phyloP scores from a whole-genome alignment of 2,329 filamentous ascomycete genomes.

The Cladobotryum protrusum region DNA sequence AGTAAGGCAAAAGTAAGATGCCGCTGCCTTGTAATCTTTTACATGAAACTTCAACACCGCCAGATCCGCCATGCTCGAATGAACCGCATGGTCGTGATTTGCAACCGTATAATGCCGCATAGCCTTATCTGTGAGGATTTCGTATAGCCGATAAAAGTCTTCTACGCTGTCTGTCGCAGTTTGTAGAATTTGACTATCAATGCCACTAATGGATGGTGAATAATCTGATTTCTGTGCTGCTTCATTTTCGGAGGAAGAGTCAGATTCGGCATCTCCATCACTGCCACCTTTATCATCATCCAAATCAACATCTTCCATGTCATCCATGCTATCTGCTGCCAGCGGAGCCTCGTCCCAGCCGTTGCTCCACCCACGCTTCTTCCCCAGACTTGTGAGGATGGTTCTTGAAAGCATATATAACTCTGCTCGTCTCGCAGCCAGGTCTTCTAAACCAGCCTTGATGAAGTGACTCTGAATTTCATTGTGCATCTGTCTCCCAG shows the following conservation, averaged over 20 bases:
- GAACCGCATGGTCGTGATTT: conserved; percentile 68
- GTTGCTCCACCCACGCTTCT: conserved; percentile 65
- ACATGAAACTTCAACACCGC: conserved; percentile 76
- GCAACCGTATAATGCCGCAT: conserved; percentile 78
- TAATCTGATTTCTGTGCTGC: conserved; percentile 7
- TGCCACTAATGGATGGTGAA: conserved; percentile 26
- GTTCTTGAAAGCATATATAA: conserved; percentile 74
- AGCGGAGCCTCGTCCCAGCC: conserved; percentile 62
- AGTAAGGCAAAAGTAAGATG: conserved; percentile 70
- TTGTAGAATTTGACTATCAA: conserved; percentile 46
- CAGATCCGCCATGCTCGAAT: conserved; percentile 75
- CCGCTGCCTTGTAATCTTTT: conserved; percentile 66
- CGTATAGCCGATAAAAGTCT: conserved; percentile 61
- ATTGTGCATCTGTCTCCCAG: conserved; percentile 33
- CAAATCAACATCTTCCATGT: conserved; percentile 54
- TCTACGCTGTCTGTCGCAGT: conserved; percentile 55
- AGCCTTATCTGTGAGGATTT: conserved; percentile 77
- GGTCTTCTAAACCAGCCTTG: conserved; percentile 66
- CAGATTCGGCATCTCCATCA: conserved; percentile 18
- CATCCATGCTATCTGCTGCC: conserved; percentile 33
- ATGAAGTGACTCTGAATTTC: conserved; percentile 41
- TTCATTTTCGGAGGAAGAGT: conserved; percentile 8
- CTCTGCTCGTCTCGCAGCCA: conserved; percentile 78
- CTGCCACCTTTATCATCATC: conserved; percentile 30
- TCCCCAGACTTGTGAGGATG: conserved; percentile 68